Base-by-base conservation (phyloP, 768 basidiomycete genomes). In the Coprinopsis marcescibilis region DNA sequence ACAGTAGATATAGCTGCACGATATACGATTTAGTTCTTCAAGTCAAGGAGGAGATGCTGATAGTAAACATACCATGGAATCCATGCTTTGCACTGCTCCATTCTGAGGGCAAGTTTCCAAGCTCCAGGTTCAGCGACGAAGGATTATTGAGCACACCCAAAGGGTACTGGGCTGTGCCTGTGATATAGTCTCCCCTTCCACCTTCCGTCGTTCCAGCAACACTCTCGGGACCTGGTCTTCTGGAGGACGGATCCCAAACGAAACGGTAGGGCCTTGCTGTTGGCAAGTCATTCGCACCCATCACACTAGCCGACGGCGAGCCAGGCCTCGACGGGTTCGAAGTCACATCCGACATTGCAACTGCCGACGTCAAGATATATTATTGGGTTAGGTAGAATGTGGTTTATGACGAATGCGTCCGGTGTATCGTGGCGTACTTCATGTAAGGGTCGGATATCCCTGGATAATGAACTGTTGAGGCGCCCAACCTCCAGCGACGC, bases 1-100 rank as follows among this genome's bases (percentile, higher is more conserved):
- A 96, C 89, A 14, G 89, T 93, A 7, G 93, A 94, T 53, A 96
- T 93, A 30, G 92, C 94, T 96, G 61, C 12, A 45, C n/a, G n/a
- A n/a, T n/a, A n/a, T n/a, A n/a, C n/a, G n/a, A n/a, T n/a, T n/a
- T n/a, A n/a, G n/a, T n/a, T n/a, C n/a, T n/a, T n/a, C n/a, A n/a
- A n/a, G 48, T 20, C 30, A 33, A 15, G 20, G 23, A 37, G 19
- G 26, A 37, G 32, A 33, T 20, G 21, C 8, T 13, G n/a, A 41
- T 41, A 14, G 20, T 11, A 42, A 23, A 64, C 78, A 47, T 61
- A 89, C 91, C 91, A 61, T 95, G 88, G 68, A 95, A 94, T 6
- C 92, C 92, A 55, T 89, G 84, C 36, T 77, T 80, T 13, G 84
- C 70, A 60, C 86, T 88, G 56, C 84, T 87, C 88, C 88, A 91